Conservation (phyloP, 257 asterid species). For the Salvia hispanica region DNA sequence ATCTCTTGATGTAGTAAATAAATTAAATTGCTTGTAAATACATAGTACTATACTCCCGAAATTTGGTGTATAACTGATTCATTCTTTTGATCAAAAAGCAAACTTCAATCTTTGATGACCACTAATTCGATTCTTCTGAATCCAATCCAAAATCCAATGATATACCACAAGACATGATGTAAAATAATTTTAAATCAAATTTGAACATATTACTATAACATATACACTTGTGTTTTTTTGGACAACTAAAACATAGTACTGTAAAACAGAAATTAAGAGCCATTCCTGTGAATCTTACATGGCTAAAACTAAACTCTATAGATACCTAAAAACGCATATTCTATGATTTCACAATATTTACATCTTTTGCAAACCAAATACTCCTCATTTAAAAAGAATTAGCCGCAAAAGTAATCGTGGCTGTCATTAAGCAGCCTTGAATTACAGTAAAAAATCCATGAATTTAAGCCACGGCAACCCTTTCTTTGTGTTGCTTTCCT, state of each 20-base stretch:
- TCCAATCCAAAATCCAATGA: too few relatives aligned
- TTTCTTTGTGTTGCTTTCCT: constrained; percentile 31
- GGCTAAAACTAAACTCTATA: constrained; percentile 16
- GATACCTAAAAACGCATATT: background rate
- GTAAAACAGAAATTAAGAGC: background rate
- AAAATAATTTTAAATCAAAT: too few relatives aligned
- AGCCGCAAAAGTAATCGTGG: constrained; percentile 5
- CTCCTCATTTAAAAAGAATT: constrained; percentile 4
- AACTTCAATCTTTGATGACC: too few relatives aligned
- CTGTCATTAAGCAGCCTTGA: constrained; percentile 3
- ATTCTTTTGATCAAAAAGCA: too few relatives aligned
- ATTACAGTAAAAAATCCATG: constrained; percentile 58
- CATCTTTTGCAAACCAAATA: background rate
- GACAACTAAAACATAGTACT: background rate
- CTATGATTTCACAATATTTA: background rate
- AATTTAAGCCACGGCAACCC: constrained; percentile 61
- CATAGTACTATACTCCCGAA: too few relatives aligned
- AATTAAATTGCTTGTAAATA: too few relatives aligned
- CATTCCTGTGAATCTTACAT: too few relatives aligned
- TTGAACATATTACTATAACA: too few relatives aligned
- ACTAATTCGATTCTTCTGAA: too few relatives aligned
- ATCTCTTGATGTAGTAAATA: too few relatives aligned
- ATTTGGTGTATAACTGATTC: too few relatives aligned
- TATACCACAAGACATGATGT: too few relatives aligned
- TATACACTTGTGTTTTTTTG: background rate